Evolutionary conservation across 768 basidiomycete genomes (phyloP).

Genomic region (Xerocomellus dryophilus): DNA sequence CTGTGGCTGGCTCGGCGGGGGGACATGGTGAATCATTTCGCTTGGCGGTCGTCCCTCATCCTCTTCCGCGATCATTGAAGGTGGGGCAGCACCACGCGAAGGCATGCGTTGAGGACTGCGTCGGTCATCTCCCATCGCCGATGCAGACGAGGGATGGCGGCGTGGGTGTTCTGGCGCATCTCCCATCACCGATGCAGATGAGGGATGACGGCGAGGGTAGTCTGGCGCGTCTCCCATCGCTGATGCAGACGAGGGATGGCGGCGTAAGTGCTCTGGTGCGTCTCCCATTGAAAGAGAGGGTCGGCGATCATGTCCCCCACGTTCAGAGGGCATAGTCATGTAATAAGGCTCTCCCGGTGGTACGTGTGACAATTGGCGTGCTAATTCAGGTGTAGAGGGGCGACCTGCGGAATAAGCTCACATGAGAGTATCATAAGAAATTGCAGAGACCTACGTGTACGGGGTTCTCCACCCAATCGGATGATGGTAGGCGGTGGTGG

Average conservation of each 20-base stretch:
- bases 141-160: constrained; percentile 9
- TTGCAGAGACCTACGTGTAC: constrained; percentile 13
- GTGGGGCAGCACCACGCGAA: constrained; percentile 16
- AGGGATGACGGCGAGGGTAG: background rate
- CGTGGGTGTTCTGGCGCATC: background rate
- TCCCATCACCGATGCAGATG: background rate
- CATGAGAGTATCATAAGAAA: background rate
- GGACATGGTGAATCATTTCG: constrained; percentile 28
- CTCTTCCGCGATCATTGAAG: constrained; percentile 18
- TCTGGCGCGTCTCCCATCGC: background rate
- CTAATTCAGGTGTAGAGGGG: constrained; percentile 10
- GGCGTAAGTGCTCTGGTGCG: background rate
- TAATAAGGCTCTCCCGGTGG: constrained; percentile 12
- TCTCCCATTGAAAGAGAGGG: constrained; percentile 1
- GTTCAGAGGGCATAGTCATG: constrained; percentile 14
- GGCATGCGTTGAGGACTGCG: constrained; percentile 11
- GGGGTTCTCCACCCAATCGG: constrained; percentile 22
- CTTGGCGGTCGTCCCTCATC: constrained; percentile 21
- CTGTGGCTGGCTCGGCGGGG: constrained; percentile 16
- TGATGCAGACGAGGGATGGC: constrained; percentile 13
- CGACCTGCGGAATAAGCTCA: constrained; percentile 20
- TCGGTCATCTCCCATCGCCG: background rate
- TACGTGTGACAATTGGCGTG: constrained; percentile 5
- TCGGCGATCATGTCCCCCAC: background rate
- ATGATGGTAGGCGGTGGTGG: constrained; percentile 31